Base-by-base conservation (phyloP, 179 eudicot species). In the Silene noctiflora region DNA sequence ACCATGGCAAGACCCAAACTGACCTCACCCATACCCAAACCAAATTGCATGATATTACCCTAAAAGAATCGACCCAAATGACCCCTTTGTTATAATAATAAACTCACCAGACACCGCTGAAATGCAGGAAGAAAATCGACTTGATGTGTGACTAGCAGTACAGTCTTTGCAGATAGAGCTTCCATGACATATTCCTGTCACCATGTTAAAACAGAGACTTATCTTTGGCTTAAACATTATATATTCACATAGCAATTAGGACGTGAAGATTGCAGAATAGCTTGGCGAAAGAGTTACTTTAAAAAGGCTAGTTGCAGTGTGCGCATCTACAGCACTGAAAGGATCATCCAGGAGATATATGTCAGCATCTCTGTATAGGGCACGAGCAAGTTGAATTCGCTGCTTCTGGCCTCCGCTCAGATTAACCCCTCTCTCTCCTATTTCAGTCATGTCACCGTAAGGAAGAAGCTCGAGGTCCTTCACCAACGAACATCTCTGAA, bases 71-170 rank as follows among this genome's bases (percentile, higher is more conserved):
- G 21, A n/a, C 20, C 21, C 1, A 56, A 56, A n/a, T 17, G 21
- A 56, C 21, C 59, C 60, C 1, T 56, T 56, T n/a, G 21, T 6
- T 56, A 14, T 4, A 6, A 65, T 27, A 11, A 33, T 29, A 11
- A 20, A 13, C 94, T 85, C 62, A 91, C 97, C 91, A 91, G 76
- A 79, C 91, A 86, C 76, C 73, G 79, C 83, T 91, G 89, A 81
- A 91, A 88, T 42, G 91, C 87, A 12, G 97, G 92, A 76, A 91
- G 89, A 75, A 91, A 91, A 84, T 89, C 97, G 20, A 91, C 92
- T 89, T 91, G 97, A 87, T 91, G 97, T 2, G 94, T 91, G 74
- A 91, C 97, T 68, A 91, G 89, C 75, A 91, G 69, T 81, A 91
- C 89, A 4, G 92, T 91, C 88, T 91, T 89, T 74, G 76, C 79